These are phyloP conservation scores for Malus hybrid DNA, from an alignment of 331 rosid genomes.

Conservation along the genomic window DNA sequence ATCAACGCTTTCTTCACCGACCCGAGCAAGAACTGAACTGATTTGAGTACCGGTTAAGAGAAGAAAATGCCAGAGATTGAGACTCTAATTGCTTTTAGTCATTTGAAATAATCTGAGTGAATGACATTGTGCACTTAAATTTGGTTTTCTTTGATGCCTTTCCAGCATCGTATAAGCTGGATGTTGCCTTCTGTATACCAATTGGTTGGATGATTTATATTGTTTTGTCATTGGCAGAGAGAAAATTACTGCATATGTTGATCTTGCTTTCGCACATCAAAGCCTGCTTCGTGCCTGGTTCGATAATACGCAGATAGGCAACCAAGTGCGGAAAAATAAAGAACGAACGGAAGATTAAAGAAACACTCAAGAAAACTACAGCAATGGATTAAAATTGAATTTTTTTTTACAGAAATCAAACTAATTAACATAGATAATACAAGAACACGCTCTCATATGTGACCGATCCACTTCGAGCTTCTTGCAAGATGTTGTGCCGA, in stretches of 20 bases:
- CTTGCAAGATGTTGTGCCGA: background rate
- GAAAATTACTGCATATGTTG: too few relatives aligned
- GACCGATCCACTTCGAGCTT: background rate
- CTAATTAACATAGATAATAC: background rate
- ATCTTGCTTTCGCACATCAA: too few relatives aligned
- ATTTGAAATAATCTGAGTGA: background rate
- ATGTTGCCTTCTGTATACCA: background rate
- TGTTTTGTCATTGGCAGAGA: background rate
- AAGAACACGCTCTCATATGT: background rate
- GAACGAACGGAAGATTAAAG: background rate
- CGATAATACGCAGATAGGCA: too few relatives aligned
- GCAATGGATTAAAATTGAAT: background rate
- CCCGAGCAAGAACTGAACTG: constrained; percentile 41
- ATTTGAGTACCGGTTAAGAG: background rate
- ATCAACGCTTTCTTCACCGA: constrained; percentile 71
- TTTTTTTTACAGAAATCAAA: background rate
- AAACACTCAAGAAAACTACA: background rate
- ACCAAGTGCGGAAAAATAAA: background rate
- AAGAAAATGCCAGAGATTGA: background rate
- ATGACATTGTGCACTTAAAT: background rate
- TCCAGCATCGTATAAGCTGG: background rate
- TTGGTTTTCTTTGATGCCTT: background rate
- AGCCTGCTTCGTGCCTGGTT: too few relatives aligned
- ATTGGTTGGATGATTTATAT: background rate
- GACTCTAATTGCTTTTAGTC: background rate